A percentile compares a stretch with the other conserved stretches of the same genome.
Conservation (phyloP, 2,329 filamentous ascomycete genomes). For the Colletotrichum acutatum region DNA sequence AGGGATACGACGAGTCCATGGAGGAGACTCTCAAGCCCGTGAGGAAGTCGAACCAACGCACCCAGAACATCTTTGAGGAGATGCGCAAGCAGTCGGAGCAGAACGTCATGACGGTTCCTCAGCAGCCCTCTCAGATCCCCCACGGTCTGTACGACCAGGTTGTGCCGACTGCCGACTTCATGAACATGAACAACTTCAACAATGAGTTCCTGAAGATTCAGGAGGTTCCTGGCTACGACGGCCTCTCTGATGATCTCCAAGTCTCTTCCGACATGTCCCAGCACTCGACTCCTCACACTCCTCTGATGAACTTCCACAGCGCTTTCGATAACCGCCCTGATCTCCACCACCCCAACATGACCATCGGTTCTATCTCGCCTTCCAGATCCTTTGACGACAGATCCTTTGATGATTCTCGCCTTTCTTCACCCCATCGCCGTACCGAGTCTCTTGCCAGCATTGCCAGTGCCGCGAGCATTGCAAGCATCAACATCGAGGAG, state of each 20-base stretch:
- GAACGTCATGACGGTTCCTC: conserved; percentile 47
- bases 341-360: conserved; percentile 43
- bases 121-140: conserved; percentile 28
- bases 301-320: conserved; percentile 56
- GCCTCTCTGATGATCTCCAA: conserved; percentile 47
- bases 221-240: conserved; percentile 50
- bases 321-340: conserved; percentile 57
- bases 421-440: conserved; percentile 58
- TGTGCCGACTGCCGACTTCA: conserved; percentile 67
- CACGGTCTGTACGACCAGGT: conserved; percentile 59
- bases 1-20: conserved; percentile 73
- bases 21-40: conserved; percentile 73
- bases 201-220: conserved; percentile 56
- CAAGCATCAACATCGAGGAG: conserved; percentile 72
- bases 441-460: conserved; percentile 70
- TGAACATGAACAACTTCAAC: conserved; percentile 62
- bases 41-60: conserved; percentile 54
- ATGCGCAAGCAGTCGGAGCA: conserved; percentile 68
- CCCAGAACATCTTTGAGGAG: conserved; percentile 67
- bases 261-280: conserved; percentile 62
- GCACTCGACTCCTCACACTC: conserved; percentile 62
- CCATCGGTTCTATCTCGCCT: conserved; percentile 38
- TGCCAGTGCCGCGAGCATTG: conserved; percentile 68
- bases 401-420: conserved; percentile 41
- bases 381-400: conserved; percentile 37